Evolutionary conservation across 2,329 filamentous ascomycete genomes (phyloP).

Genomic region (Diplodia scrobiculata): DNA sequence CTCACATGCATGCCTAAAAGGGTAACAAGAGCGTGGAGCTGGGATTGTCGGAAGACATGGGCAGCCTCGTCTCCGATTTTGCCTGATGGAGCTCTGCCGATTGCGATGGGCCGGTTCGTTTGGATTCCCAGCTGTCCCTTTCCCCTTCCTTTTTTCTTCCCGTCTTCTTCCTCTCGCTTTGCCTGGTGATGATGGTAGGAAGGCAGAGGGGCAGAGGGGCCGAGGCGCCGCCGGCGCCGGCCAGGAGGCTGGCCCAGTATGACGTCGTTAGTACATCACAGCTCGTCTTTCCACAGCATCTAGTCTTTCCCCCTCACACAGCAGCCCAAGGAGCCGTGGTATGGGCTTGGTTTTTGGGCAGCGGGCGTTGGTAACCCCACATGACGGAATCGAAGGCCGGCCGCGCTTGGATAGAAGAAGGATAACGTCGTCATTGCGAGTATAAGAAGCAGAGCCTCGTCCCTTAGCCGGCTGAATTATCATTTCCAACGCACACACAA

Average conservation of each 20-base stretch:
- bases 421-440: neutral
- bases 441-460: neutral
- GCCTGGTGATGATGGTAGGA: neutral
- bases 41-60: neutral
- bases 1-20: neutral
- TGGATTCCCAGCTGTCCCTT: neutral
- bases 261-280: constrained; percentile 8
- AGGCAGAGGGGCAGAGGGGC: neutral
- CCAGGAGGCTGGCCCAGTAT: neutral
- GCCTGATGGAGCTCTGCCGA: neutral
- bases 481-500: neutral
- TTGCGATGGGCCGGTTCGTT: neutral
- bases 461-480: too few relatives aligned
- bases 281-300: neutral
- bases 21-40: neutral
- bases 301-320: too few relatives aligned
- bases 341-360: neutral
- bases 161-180: neutral
- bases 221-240: neutral
- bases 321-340: neutral
- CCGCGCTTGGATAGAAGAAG: neutral
- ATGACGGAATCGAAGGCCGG: constrained; percentile 3
- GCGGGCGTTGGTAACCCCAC: neutral
- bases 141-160: neutral
- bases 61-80: neutral